phyloP scores from a whole-genome alignment of 202 grass and related monocot genomes.

The Hordeum pubiflorum region DNA sequence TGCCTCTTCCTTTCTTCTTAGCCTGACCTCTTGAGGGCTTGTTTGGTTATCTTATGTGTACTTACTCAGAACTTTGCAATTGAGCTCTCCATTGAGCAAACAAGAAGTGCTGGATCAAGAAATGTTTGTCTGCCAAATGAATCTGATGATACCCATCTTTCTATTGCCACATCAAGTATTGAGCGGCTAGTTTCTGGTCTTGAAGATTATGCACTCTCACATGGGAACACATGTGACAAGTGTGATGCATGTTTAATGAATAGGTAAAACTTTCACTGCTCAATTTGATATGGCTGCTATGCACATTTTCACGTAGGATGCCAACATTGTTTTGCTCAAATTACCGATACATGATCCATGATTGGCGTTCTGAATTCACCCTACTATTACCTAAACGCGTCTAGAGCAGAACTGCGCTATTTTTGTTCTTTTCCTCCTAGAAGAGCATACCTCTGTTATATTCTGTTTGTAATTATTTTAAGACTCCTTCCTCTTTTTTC shows the following conservation, averaged over 20 bases:
- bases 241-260: constrained; percentile 43
- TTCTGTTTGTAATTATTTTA: not conserved
- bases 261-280: constrained; percentile 33
- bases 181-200: constrained; percentile 52
- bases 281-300: not conserved
- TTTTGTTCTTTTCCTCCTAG: not conserved
- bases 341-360: not conserved
- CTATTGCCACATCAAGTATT: constrained; percentile 31
- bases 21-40: not conserved
- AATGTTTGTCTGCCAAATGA: constrained; percentile 36
- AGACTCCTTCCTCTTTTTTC: not conserved
- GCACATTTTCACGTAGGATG: not conserved
- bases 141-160: constrained; percentile 33
- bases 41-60: constrained; percentile 4
- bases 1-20: constrained; percentile 1
- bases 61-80: constrained; percentile 46
- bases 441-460: not conserved
- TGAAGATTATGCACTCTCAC: constrained; percentile 44
- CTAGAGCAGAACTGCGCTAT: not conserved
- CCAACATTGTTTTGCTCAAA: constrained; percentile 11
- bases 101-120: constrained; percentile 27
- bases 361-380: not conserved
- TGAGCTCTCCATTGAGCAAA: constrained; percentile 47
- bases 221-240: constrained; percentile 45
- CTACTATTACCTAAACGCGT: not conserved